phyloP scores from a whole-genome alignment of 108 stramenopile genomes.

The Fistulifera solaris region DNA sequence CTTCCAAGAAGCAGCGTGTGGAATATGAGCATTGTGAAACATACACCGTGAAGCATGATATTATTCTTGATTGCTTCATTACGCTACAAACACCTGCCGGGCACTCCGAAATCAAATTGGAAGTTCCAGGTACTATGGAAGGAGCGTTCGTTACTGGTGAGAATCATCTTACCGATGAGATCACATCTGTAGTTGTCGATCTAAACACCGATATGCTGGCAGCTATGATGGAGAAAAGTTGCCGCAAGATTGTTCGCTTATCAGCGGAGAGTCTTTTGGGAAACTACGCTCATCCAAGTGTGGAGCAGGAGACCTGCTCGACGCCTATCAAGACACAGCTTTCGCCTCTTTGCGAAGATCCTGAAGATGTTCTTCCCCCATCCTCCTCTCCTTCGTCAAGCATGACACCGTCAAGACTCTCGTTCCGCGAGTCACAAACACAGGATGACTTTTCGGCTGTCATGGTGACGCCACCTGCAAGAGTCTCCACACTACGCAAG shows the following conservation, averaged over 20 bases:
- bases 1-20: slow-evolving; percentile 19
- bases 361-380: not conserved
- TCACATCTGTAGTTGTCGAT: slow-evolving; percentile 48
- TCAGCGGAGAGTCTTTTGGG: slow-evolving; percentile 43
- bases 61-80: slow-evolving; percentile 26
- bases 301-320: not conserved
- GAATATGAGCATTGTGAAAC: slow-evolving; percentile 5
- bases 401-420: too few relatives aligned
- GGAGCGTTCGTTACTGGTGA: slow-evolving; percentile 49
- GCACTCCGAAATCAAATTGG: slow-evolving; percentile 46
- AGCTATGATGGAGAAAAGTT: slow-evolving; percentile 63
- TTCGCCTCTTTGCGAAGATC: not conserved
- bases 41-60: slow-evolving; percentile 48
- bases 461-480: too few relatives aligned
- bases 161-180: slow-evolving; percentile 28
- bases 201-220: slow-evolving; percentile 73
- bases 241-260: slow-evolving; percentile 56
- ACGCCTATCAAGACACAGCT: too few relatives aligned
- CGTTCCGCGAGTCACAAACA: too few relatives aligned
- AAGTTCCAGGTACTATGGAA: slow-evolving; percentile 67
- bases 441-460: too few relatives aligned
- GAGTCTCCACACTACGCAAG: too few relatives aligned
- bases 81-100: slow-evolving; percentile 51
- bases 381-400: not conserved
- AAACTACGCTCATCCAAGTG: not conserved